These are phyloP conservation scores for Limnomonas spitsbergensis DNA, from an alignment of 139 green algal species.

Conservation along the genomic window DNA sequence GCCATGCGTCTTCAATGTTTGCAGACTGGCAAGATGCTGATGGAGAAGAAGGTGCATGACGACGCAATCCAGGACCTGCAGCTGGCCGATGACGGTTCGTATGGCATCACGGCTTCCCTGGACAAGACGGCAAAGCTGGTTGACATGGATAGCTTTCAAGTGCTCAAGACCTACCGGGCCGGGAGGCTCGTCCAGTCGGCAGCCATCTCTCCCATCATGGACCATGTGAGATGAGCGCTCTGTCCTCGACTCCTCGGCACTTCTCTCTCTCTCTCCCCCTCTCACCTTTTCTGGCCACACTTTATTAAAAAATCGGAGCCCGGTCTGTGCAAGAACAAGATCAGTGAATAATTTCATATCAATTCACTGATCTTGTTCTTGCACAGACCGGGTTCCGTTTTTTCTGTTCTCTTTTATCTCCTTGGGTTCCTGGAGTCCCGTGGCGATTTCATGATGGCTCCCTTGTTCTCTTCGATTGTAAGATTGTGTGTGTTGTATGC, in stretches of 20 bases:
- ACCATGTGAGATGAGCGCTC: slow-evolving; percentile 84
- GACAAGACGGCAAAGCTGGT: slow-evolving; percentile 92
- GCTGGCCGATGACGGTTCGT: slow-evolving; percentile 69
- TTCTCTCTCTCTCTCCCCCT: background rate
- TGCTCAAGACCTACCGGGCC: slow-evolving; percentile 90
- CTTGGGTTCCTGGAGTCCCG: too few relatives aligned
- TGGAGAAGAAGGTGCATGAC: slow-evolving; percentile 73
- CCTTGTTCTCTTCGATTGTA: too few relatives aligned
- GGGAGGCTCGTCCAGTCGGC: slow-evolving; percentile 85
- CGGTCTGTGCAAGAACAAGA: background rate
- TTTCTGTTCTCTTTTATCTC: too few relatives aligned
- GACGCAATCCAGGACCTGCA: slow-evolving; percentile 82
- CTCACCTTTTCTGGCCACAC: too few relatives aligned
- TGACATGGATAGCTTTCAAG: slow-evolving; percentile 75
- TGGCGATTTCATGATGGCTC: too few relatives aligned
- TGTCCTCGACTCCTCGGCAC: background rate
- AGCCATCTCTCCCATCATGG: slow-evolving; percentile 86
- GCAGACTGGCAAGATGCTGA: slow-evolving; percentile 66
- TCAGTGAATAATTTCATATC: background rate
- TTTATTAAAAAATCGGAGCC: too few relatives aligned
- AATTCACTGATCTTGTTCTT: background rate
- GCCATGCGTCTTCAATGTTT: too few relatives aligned
- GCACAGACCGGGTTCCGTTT: too few relatives aligned
- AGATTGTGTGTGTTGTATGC: too few relatives aligned
- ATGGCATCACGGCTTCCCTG: slow-evolving; percentile 90